Percentiles rank a stretch among this genome's conserved stretches.
Evolutionary conservation across 331 rosid species (phyloP).

Genomic region (Quercus tomentella): DNA sequence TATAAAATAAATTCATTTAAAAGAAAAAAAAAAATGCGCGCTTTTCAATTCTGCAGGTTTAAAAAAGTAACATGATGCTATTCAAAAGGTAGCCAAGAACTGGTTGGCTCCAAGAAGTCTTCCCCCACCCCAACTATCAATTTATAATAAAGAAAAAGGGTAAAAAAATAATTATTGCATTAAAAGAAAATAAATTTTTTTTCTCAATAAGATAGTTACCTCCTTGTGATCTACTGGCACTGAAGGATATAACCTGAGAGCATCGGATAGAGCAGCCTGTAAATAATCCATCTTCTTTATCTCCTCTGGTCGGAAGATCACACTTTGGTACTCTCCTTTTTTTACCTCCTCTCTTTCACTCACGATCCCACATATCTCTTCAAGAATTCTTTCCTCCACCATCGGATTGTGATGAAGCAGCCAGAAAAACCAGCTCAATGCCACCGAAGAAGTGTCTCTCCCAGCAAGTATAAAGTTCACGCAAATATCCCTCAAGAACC

Average conservation of each 20-base stretch:
- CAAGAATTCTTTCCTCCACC: conserved; percentile 51
- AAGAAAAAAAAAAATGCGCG: too few relatives aligned
- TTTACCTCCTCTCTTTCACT: conserved; percentile 31
- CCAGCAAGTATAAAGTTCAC: conserved; percentile 90
- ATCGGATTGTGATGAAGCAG: conserved; percentile 57
- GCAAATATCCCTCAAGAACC: conserved; percentile 86
- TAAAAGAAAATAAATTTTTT: too few relatives aligned
- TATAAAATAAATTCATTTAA: too few relatives aligned
- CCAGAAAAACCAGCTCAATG: conserved; percentile 95
- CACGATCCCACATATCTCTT: conserved; percentile 51
- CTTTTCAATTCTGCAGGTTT: too few relatives aligned
- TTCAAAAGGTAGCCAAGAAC: too few relatives aligned
- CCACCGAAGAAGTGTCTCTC: conserved; percentile 93
- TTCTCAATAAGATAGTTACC: conserved; percentile 30
- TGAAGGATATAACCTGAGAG: conserved; percentile 83
- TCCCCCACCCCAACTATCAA: too few relatives aligned
- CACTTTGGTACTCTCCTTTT: conserved; percentile 17
- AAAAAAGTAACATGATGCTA: too few relatives aligned
- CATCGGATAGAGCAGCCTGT: conserved; percentile 86
- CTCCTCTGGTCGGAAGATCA: conserved; percentile 60
- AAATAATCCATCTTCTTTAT: conserved; percentile 88
- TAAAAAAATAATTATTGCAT: too few relatives aligned
- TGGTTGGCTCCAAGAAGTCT: too few relatives aligned
- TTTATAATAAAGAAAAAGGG: too few relatives aligned
- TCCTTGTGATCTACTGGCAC: conserved; percentile 91